Percentiles rank a stretch among this genome's conserved stretches.
Evolutionary conservation across 306 rosid genomes (phyloP).

Genomic region (Sophora flavescens): DNA sequence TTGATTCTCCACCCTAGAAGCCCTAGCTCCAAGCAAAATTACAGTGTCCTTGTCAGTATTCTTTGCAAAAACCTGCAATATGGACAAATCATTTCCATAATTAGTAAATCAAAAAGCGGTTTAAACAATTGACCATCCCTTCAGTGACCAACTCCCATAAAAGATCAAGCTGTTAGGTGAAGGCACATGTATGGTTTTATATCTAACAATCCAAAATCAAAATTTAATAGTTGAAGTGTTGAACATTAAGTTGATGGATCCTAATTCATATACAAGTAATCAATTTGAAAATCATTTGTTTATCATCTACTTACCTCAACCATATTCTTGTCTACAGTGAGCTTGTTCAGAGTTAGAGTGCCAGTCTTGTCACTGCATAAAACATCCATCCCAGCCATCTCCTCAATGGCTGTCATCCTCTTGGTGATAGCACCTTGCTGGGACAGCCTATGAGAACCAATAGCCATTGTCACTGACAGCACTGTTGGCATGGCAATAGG

Average conservation of each 20-base stretch:
- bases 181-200: neutral
- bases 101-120: slow-evolving; percentile 15
- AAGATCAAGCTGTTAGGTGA: neutral
- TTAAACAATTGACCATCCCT: neutral
- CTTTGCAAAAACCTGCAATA: slow-evolving; percentile 60
- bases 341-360: slow-evolving; percentile 81
- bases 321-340: slow-evolving; percentile 73
- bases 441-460: slow-evolving; percentile 82
- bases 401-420: slow-evolving; percentile 93
- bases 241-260: neutral
- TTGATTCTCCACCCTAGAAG: slow-evolving; percentile 85
- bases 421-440: slow-evolving; percentile 88
- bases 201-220: neutral
- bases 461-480: slow-evolving; percentile 90
- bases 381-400: slow-evolving; percentile 93
- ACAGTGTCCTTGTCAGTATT: slow-evolving; percentile 60
- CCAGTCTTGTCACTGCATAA: slow-evolving; percentile 89
- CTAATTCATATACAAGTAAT: neutral
- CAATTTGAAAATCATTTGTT: neutral
- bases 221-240: neutral
- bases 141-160: neutral
- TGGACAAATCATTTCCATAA: neutral
- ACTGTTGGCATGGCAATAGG: slow-evolving; percentile 93
- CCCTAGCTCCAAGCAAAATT: slow-evolving; percentile 77
- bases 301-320: slow-evolving; percentile 57